Evolutionary conservation across 208 protist species (phyloP).

Genomic region (Acanthamoeba quina): DNA sequence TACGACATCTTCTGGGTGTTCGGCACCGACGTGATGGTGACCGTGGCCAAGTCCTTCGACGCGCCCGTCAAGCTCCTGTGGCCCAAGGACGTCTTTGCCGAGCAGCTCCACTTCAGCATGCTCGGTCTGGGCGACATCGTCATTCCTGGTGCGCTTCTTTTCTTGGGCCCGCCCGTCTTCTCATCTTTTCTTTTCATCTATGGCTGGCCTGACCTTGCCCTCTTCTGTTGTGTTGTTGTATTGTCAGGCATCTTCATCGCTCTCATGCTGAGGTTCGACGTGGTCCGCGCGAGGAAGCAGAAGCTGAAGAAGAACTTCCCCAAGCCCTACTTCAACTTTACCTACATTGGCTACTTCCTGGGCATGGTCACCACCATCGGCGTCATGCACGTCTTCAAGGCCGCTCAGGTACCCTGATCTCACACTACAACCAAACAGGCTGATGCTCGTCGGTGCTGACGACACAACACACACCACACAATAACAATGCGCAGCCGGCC

Average conservation of each 20-base stretch:
- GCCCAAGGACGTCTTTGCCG: slow-evolving; percentile 92
- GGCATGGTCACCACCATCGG: slow-evolving; percentile 95
- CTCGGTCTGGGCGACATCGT: slow-evolving; percentile 98
- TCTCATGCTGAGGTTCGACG: slow-evolving; percentile 95
- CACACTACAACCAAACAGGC: background rate
- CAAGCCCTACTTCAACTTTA: slow-evolving; percentile 91
- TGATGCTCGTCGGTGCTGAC: background rate
- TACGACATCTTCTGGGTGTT: slow-evolving; percentile 99
- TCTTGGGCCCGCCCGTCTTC: background rate
- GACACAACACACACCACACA: background rate
- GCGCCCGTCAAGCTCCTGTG: slow-evolving; percentile 97
- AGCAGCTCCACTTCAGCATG: slow-evolving; percentile 91
- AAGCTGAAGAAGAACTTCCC: slow-evolving; percentile 78
- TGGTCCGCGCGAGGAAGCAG: slow-evolving; percentile 79
- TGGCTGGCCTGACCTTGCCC: no score
- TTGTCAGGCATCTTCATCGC: slow-evolving; percentile 92
- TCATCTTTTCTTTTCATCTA: background rate
- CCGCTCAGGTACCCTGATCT: slow-evolving; percentile 86
- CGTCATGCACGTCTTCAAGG: slow-evolving; percentile 96
- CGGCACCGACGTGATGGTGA: slow-evolving; percentile 97
- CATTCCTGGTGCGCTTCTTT: slow-evolving; percentile 92
- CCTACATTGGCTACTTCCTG: slow-evolving; percentile 92
- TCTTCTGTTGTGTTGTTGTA: no score
- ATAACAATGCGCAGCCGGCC: slow-evolving; percentile 80
- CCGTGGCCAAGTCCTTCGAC: slow-evolving; percentile 95